A percentile compares a stretch with the other conserved stretches of the same genome.
phyloP scores from a whole-genome alignment of 2,329 filamentous ascomycete species.

The Aureobasidium sp. region DNA sequence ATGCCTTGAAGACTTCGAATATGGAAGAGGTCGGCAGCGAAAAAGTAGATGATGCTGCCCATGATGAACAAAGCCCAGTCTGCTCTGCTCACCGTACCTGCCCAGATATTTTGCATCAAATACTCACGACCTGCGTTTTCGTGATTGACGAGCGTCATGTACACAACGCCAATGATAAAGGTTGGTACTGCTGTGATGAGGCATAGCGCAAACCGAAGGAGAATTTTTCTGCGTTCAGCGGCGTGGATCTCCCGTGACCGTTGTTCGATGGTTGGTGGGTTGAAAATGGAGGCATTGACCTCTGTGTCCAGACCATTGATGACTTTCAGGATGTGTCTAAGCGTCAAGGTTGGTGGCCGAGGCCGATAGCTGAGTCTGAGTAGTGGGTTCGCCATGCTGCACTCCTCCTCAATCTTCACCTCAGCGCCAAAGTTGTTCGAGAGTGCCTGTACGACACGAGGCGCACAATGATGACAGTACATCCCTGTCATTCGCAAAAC shows the following conservation, averaged over 20 bases:
- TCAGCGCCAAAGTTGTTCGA: slow-evolving; percentile 42
- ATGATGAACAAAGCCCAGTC: slow-evolving; percentile 76
- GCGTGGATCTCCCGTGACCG: slow-evolving; percentile 65
- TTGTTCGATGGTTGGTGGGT: slow-evolving; percentile 77
- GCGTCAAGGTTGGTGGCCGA: slow-evolving; percentile 60
- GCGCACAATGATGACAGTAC: slow-evolving; percentile 42
- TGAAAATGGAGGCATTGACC: slow-evolving; percentile 64
- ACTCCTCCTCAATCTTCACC: slow-evolving; percentile 48
- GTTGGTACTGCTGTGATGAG: slow-evolving; percentile 68
- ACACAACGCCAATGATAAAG: slow-evolving; percentile 81
- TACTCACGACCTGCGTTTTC: slow-evolving; percentile 54
- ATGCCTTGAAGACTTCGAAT: slow-evolving; percentile 71
- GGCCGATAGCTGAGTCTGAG: slow-evolving; percentile 67
- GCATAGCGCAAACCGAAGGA: slow-evolving; percentile 65
- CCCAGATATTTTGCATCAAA: slow-evolving; percentile 63
- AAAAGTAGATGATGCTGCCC: slow-evolving; percentile 80
- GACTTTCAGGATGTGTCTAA: slow-evolving; percentile 63
- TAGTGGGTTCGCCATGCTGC: slow-evolving; percentile 57
- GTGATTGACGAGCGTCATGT: slow-evolving; percentile 71
- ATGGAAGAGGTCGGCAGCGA: slow-evolving; percentile 81
- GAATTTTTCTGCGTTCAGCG: slow-evolving; percentile 60
- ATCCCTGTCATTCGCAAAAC: slow-evolving; percentile 36
- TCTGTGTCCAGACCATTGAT: slow-evolving; percentile 60
- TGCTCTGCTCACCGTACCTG: slow-evolving; percentile 61
- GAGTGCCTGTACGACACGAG: slow-evolving; percentile 49